Evolutionary conservation across 257 asterid species (phyloP).

Genomic region (Euphrasia confusa): DNA sequence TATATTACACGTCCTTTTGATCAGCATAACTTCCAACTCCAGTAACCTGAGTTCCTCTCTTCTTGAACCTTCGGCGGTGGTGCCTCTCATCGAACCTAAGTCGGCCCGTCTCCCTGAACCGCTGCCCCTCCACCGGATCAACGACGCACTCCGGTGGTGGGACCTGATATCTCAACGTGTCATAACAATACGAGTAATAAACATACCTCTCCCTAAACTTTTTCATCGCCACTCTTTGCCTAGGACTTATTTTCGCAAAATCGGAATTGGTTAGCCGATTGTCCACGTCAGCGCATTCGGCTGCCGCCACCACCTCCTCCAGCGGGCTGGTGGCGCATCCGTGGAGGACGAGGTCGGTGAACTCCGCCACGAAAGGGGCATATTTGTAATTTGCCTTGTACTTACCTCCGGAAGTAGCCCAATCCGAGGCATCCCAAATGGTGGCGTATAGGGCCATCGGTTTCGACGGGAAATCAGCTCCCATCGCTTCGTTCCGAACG

Average conservation of each 20-base stretch:
- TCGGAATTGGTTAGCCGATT: slow-evolving; percentile 21
- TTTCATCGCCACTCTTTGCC: slow-evolving; percentile 56
- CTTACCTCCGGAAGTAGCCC: slow-evolving; percentile 96
- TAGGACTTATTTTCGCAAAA: slow-evolving; percentile 35
- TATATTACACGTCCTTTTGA: slow-evolving; percentile 34
- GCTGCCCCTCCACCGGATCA: slow-evolving; percentile 43
- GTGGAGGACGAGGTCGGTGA: slow-evolving; percentile 65
- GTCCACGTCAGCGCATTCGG: slow-evolving; percentile 28
- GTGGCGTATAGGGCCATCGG: slow-evolving; percentile 92
- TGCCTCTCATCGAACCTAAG: slow-evolving; percentile 45
- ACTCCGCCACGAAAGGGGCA: slow-evolving; percentile 81
- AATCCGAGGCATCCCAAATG: slow-evolving; percentile 93
- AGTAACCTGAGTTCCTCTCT: slow-evolving; percentile 30
- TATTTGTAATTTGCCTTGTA: slow-evolving; percentile 73
- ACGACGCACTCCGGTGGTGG: slow-evolving; percentile 71
- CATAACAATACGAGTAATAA: slow-evolving; percentile 82
- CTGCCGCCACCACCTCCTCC: slow-evolving; percentile 47
- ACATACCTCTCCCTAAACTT: slow-evolving; percentile 48
- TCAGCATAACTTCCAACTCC: slow-evolving; percentile 31
- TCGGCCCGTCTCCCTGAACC: slow-evolving; percentile 63
- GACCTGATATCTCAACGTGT: slow-evolving; percentile 46
- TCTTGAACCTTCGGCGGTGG: slow-evolving; percentile 38
- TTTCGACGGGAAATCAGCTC: slow-evolving; percentile 80
- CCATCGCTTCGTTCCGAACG: slow-evolving; percentile 56
- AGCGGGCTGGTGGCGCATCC: slow-evolving; percentile 74